Percentiles rank a stretch among this genome's conserved stretches.
Evolutionary conservation across 345 rosid species (phyloP).

Genomic region (Acer negundo): DNA sequence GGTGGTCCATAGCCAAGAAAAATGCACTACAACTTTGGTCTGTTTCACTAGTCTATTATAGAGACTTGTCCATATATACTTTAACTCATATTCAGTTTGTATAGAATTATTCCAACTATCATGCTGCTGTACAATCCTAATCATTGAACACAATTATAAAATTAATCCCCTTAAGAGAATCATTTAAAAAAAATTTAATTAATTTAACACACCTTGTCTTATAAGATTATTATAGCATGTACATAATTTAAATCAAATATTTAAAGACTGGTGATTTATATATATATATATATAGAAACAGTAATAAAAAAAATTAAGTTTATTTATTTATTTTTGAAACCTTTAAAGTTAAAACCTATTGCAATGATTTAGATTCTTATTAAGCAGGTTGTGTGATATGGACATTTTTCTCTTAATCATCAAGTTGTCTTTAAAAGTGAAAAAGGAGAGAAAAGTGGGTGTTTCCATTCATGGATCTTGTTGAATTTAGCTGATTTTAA

Average conservation of each 20-base stretch:
- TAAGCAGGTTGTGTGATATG: neutral
- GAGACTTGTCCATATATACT: neutral
- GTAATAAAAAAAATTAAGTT: neutral
- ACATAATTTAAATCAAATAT: slow-evolving; percentile 8
- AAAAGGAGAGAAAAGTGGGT: neutral
- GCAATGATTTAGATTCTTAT: neutral
- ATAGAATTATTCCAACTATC: slow-evolving; percentile 25
- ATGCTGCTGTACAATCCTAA: slow-evolving; percentile 31
- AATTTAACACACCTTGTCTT: slow-evolving; percentile 17
- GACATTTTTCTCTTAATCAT: slow-evolving; percentile 6
- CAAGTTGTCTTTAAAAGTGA: neutral
- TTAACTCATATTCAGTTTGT: slow-evolving; percentile 26
- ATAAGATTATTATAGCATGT: slow-evolving; percentile 4
- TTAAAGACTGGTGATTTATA: neutral
- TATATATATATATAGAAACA: no score
- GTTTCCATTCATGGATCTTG: slow-evolving; percentile 1
- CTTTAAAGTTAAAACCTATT: neutral
- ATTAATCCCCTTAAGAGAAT: slow-evolving; percentile 11
- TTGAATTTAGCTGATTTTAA: neutral
- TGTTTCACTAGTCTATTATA: neutral
- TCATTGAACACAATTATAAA: slow-evolving; percentile 32
- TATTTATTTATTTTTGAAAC: neutral
- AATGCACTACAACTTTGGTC: slow-evolving; percentile 12
- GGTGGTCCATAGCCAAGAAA: slow-evolving; percentile 25
- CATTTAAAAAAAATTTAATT: slow-evolving; percentile 9